Evolutionary conservation across 805 yeast genomes (phyloP), one percentile per base, ranked within the genome.

Genomic region (Pichia deserticola): DNA sequence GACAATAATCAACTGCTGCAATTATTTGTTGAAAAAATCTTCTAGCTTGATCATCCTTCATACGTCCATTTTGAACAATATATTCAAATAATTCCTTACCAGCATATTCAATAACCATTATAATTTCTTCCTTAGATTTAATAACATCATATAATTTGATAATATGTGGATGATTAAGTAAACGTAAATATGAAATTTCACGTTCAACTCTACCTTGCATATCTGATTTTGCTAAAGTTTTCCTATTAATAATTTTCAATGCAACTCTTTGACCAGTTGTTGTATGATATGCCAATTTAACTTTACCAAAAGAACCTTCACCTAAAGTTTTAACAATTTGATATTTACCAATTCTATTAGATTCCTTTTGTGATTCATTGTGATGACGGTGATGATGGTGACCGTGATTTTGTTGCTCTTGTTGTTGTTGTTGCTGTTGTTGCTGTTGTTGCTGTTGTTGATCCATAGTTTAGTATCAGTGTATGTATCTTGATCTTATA

Each of bases 161-260:
- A 67, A 92, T 92, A 67, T 92, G 98, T 4, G 97, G 97, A 68
- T 92, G 98, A 66, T 97, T 81, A 53, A 92, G 74, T 50, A 92
- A 73, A 49, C 97, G 73, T 56, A 92, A 73, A 64, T 92, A 92
- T 11, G 95, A 84, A 47, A 92, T 92, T 66, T 92, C 98, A 59
- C 98, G 76, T 72, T 92, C 98, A 32, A 92, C 83, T 54, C 98
- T 76, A 30, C 97, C 97, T 64, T 90, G 97, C 98, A 90, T 90
- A 68, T 90, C 98, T 9, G 89, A 81, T 63, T 92, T 92, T 44
- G 97, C 95, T 63, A 90, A 73, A 0, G 96, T 89, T 67, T 88
- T 89, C 55, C 95, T 75, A 67, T 92, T 88, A 71, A 92, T 92
- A 66, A 90, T 92, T 66, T 90, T 90, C 54, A 90, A 73, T 2